Percentiles rank a stretch among this genome's conserved stretches.
phyloP scores from a whole-genome alignment of 2,329 filamentous ascomycete genomes.

The Amphichorda felina region DNA sequence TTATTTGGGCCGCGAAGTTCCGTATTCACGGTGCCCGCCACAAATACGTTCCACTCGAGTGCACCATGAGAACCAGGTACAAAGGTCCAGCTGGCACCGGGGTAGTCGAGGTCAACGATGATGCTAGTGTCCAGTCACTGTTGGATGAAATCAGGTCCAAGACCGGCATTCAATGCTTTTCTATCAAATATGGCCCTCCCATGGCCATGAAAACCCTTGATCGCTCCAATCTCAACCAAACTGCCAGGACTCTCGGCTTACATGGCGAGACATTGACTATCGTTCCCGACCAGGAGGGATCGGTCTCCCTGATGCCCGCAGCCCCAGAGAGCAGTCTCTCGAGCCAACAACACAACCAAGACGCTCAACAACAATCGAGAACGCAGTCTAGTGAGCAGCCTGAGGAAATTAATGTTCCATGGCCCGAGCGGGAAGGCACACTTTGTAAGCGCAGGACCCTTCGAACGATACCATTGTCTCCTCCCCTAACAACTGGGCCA shows the following conservation, averaged over 20 bases:
- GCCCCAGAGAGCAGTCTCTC: background rate
- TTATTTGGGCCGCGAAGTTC: too few relatives aligned
- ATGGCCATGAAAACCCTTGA: slow-evolving; percentile 51
- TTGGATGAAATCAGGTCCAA: slow-evolving; percentile 47
- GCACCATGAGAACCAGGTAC: slow-evolving; percentile 60
- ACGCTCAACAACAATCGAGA: background rate
- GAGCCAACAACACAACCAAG: background rate
- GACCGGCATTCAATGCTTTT: slow-evolving; percentile 54
- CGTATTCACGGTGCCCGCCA: too few relatives aligned
- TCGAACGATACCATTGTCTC: background rate
- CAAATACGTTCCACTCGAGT: too few relatives aligned
- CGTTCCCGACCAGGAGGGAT: slow-evolving; percentile 24
- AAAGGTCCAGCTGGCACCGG: slow-evolving; percentile 64
- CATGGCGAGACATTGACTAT: slow-evolving; percentile 39
- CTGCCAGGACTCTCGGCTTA: slow-evolving; percentile 34
- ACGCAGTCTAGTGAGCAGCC: slow-evolving; percentile 6
- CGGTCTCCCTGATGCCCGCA: slow-evolving; percentile 6
- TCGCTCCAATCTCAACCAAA: slow-evolving; percentile 11
- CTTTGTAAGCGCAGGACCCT: slow-evolving; percentile 25
- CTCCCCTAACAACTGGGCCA: background rate
- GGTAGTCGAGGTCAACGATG: slow-evolving; percentile 55
- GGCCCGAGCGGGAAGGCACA: slow-evolving; percentile 37
- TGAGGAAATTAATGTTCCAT: slow-evolving; percentile 28
- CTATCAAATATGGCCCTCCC: slow-evolving; percentile 78
- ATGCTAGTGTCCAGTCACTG: slow-evolving; percentile 53